Base-by-base conservation (phyloP, 1,139 yeast genomes). In the Groenewaldozyma auringiensis region DNA sequence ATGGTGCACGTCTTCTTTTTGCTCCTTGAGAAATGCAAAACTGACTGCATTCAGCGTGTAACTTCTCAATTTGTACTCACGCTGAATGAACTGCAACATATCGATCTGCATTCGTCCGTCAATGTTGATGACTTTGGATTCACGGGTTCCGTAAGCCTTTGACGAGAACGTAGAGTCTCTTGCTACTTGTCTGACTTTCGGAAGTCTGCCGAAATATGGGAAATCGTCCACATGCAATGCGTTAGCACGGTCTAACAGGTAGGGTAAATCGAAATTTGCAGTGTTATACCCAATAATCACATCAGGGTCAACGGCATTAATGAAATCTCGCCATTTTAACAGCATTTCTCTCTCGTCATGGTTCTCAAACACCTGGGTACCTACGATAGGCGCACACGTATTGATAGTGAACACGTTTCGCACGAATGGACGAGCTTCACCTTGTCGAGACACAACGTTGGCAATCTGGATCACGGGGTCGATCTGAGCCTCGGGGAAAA, bases 381-480 rank as follows among this genome's bases (percentile, higher is more conserved):
- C 98, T 25, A 92, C 92, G 50, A 94, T 94, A 3, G 95, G 83
- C 0, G 96, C 71, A 68, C 98, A 94, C 1, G 95, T 78, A 54
- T 86, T 78, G 8, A 94, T 88, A 0, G 97, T 89, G 62, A 94
- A 94, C 1, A 94, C 98, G 59, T 89, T 92, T 59, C 97, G 77
- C 3, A 92, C 81, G 63, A 94, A 94, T 1, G 98, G 98, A 47
- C 78, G 75, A 13, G 69, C 51, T 37, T 83, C 89, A 43, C 97
- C 98, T 48, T 83, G 83, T 46, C 75, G 72, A 60, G 84, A 83
- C 2, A 92, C 95, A 21, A 89, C 96, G 59, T 88, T 92, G 3
- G 98, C 98, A 53, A 94, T 92, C 65, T 94, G 98, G 60, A 94
- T 94, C 6, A 94, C 96, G 0, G 96, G 84, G 66, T 94, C 99